These are phyloP conservation scores for Dysphania ambrosioides DNA, from an alignment of 148 eudicot genomes.

Conservation along the genomic window DNA sequence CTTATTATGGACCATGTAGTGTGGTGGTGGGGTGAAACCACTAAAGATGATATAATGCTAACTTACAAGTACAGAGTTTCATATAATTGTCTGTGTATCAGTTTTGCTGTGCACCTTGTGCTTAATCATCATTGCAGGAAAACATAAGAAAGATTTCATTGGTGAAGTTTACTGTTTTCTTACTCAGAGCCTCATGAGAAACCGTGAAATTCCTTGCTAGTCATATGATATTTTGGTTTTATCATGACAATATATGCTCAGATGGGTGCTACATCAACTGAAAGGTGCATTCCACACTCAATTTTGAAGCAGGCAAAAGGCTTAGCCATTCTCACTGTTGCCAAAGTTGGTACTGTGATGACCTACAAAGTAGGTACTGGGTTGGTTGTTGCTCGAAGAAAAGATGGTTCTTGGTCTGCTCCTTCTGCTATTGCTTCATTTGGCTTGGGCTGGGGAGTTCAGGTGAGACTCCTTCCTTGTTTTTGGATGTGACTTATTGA, in stretches of 20 bases:
- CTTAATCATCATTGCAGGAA: not conserved
- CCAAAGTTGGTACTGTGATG: slow-evolving; percentile 52
- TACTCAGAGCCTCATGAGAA: not conserved
- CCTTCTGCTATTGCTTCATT: slow-evolving; percentile 66
- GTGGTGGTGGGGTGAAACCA: not conserved
- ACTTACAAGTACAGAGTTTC: not conserved
- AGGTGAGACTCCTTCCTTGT: slow-evolving; percentile 34
- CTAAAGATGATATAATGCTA: not conserved
- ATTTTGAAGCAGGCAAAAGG: slow-evolving; percentile 62
- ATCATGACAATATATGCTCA: slow-evolving; percentile 23
- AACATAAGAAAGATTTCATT: not conserved
- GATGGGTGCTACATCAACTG: slow-evolving; percentile 50
- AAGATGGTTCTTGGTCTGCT: slow-evolving; percentile 66
- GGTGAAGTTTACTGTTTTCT: not conserved
- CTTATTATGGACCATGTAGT: not conserved
- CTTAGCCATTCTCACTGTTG: slow-evolving; percentile 64
- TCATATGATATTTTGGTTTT: not conserved
- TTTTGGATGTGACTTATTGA: not conserved
- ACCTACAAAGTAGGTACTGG: slow-evolving; percentile 66
- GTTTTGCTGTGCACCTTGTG: slow-evolving; percentile 1
- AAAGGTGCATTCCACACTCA: slow-evolving; percentile 58
- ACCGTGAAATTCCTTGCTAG: not conserved
- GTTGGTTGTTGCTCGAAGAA: slow-evolving; percentile 57
- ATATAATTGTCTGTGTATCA: not conserved
- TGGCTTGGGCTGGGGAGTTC: slow-evolving; percentile 76